A percentile compares a stretch with the other conserved stretches of the same genome.
Conservation (phyloP, 2,329 filamentous ascomycete species). For the Ophiosphaerella korrae region DNA sequence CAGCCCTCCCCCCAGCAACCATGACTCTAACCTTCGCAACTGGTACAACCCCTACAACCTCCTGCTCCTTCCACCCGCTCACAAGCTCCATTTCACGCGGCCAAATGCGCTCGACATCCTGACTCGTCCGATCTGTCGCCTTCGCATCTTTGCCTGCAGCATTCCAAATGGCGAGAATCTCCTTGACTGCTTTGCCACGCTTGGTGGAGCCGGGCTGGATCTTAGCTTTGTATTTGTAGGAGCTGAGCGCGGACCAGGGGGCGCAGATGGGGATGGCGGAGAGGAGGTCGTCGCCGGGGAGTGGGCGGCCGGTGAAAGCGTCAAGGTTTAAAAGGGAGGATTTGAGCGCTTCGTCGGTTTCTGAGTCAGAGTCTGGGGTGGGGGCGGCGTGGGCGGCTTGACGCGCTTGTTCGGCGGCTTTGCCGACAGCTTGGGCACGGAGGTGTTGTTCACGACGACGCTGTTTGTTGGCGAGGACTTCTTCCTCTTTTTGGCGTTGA, state of each 20-base stretch:
- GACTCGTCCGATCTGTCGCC: conserved; percentile 52
- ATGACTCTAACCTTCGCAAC: conserved; percentile 82
- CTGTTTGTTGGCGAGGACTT: conserved; percentile 72
- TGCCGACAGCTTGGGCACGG: conserved; percentile 74
- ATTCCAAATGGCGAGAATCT: conserved; percentile 84
- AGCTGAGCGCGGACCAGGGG: conserved; percentile 66
- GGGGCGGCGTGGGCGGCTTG: conserved; percentile 47
- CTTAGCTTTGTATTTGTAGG: conserved; percentile 93
- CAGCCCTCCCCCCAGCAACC: conserved; percentile 57
- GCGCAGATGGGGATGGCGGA: conserved; percentile 67
- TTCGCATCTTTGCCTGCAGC: conserved; percentile 61
- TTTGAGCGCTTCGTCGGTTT: conserved; percentile 62
- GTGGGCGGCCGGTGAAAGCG: conserved; percentile 74
- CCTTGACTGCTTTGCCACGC: conserved; percentile 92
- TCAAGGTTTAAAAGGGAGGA: conserved; percentile 58
- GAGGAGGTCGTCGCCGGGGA: conserved; percentile 81
- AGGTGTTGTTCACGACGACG: conserved; percentile 81
- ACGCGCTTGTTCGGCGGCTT: conserved; percentile 75
- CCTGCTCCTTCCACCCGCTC: conserved; percentile 77
- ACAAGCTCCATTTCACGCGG: conserved; percentile 85
- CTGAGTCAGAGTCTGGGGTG: conserved; percentile 54
- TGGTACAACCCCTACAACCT: conserved; percentile 79
- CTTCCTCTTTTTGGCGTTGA: conserved; percentile 72
- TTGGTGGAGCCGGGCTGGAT: conserved; percentile 87
- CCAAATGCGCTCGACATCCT: conserved; percentile 75